Evolutionary conservation across 2,329 filamentous ascomycete genomes (phyloP).

Genomic region (Cytospora piceae): DNA sequence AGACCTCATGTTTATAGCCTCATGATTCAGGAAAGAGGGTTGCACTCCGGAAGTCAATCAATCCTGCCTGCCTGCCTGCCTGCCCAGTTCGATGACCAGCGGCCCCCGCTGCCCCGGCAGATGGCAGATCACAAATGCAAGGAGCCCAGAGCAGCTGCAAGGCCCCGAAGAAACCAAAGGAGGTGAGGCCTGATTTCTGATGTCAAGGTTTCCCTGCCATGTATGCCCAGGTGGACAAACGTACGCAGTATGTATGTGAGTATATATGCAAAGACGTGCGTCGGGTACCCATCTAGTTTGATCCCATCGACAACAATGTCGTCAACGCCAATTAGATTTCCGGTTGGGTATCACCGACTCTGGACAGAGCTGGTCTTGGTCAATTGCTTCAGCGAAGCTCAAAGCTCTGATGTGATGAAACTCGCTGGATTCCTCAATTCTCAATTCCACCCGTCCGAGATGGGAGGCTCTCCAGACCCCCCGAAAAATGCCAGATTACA

Average conservation of each 20-base stretch:
- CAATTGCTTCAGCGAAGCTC: background rate
- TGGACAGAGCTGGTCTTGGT: background rate
- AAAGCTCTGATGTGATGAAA: background rate
- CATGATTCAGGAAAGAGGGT: conserved; percentile 21
- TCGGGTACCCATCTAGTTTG: background rate
- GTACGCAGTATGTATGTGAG: background rate
- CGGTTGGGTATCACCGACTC: background rate
- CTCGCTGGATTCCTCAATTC: background rate
- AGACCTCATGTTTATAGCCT: background rate
- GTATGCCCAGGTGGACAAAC: no score
- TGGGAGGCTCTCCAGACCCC: conserved; percentile 13
- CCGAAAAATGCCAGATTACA: background rate
- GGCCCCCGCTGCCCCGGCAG: conserved; percentile 15
- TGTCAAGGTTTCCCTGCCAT: background rate
- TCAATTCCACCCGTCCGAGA: background rate
- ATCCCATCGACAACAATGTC: background rate
- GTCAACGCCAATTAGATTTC: background rate
- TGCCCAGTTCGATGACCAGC: conserved; percentile 18
- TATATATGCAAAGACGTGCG: background rate
- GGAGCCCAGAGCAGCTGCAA: conserved; percentile 27
- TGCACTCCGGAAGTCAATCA: conserved; percentile 24
- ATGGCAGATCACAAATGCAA: conserved; percentile 26
- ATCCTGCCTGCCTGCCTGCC: conserved; percentile 2
- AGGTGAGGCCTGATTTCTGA: conserved; percentile 8
- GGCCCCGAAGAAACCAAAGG: conserved; percentile 6